phyloP scores from a whole-genome alignment of 106 monocot species.

The Dioscorea dumetorum region DNA sequence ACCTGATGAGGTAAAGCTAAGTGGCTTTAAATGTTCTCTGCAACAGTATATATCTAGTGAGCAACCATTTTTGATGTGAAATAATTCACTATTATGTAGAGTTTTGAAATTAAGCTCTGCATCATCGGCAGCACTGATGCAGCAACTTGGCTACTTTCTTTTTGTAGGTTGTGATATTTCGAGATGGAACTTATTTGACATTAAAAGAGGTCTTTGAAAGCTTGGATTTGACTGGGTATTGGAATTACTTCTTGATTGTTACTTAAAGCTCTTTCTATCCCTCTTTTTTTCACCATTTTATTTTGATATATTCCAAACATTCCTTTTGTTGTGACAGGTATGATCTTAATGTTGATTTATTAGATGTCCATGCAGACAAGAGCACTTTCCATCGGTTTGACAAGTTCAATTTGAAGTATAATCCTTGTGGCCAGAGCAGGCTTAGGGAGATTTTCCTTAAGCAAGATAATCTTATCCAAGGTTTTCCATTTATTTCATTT shows the following conservation, averaged over 20 bases:
- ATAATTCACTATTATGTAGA: neutral
- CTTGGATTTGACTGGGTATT: slow-evolving; percentile 92
- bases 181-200: slow-evolving; percentile 96
- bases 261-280: neutral
- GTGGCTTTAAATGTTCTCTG: neutral
- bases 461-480: slow-evolving; percentile 98
- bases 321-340: slow-evolving; percentile 43
- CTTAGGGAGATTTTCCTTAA: slow-evolving; percentile 98
- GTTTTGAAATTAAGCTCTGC: neutral
- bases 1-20: slow-evolving; percentile 76
- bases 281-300: neutral
- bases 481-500: slow-evolving; percentile 13
- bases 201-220: slow-evolving; percentile 99
- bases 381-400: slow-evolving; percentile 99
- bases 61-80: no score
- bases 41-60: neutral
- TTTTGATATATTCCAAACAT: neutral
- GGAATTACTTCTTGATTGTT: neutral
- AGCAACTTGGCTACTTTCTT: neutral
- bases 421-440: slow-evolving; percentile 97
- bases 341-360: slow-evolving; percentile 92
- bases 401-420: slow-evolving; percentile 98
- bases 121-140: neutral
- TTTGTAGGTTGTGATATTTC: slow-evolving; percentile 90
- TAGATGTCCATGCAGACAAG: slow-evolving; percentile 99